Conservation (phyloP, 108 stramenopile genomes). For the Schizochytrium sp. region DNA sequence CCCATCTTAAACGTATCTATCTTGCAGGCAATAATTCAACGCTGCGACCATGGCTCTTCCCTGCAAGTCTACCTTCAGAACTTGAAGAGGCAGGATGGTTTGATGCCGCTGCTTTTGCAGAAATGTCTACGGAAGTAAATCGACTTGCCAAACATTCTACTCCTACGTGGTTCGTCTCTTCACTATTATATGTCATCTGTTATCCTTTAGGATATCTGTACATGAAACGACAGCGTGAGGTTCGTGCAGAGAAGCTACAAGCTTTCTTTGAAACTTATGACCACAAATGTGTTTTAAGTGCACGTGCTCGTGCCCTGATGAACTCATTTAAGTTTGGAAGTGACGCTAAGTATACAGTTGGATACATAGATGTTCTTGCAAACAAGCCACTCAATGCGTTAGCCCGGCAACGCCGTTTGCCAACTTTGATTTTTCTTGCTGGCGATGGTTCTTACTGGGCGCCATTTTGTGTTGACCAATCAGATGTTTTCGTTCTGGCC, state of each 20-base stretch:
- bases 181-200: not conserved
- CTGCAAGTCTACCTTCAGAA: not conserved
- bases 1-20: slow-evolving; percentile 22
- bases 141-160: not conserved
- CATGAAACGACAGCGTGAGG: slow-evolving; percentile 51
- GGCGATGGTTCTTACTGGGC: slow-evolving; percentile 54
- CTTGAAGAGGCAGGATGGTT: slow-evolving; percentile 29
- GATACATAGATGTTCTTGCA: slow-evolving; percentile 25
- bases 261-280: slow-evolving; percentile 23
- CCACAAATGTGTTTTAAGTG: slow-evolving; percentile 37
- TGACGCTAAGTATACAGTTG: slow-evolving; percentile 29
- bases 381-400: slow-evolving; percentile 37
- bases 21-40: slow-evolving; percentile 39
- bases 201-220: slow-evolving; percentile 57
- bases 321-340: slow-evolving; percentile 56
- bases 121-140: not conserved
- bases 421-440: slow-evolving; percentile 26
- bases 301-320: slow-evolving; percentile 51
- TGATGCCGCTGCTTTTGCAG: slow-evolving; percentile 5
- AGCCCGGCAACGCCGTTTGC: not conserved
- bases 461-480: slow-evolving; percentile 2
- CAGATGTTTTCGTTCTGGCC: slow-evolving; percentile 26
- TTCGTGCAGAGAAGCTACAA: slow-evolving; percentile 9
- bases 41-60: not conserved
- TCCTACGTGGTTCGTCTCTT: not conserved